Base-by-base conservation (phyloP, 2,329 filamentous ascomycete species). In the Neospermospora avenae region DNA sequence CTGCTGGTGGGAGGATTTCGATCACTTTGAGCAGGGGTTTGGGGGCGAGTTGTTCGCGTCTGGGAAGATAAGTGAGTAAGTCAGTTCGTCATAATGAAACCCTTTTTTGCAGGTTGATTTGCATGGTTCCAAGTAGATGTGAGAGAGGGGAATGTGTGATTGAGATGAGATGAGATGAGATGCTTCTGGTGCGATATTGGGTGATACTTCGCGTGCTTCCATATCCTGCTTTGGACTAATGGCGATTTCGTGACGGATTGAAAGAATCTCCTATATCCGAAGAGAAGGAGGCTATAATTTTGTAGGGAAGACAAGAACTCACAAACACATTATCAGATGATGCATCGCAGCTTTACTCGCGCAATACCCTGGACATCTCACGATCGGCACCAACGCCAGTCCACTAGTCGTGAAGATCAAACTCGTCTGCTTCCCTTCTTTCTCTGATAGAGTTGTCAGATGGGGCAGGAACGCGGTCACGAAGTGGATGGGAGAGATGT, bases 331-430 rank as follows among this genome's bases (percentile, higher is more conserved):
- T 14, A 75, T 69, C 57, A 78, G 78, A 2, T 71, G 68, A 55
- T 78, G 74, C 42, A 80, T 65, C 0, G 78, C 78, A 0, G 77
- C 75, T 66, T 80, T 81, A 6, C 76, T 75, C 2, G 77, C 76
- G 3, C 73, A 77, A 68, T 80, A 81, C 14, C 62, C 65, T 6
- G 49, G 52, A 41, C 60, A 67, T 5, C 67, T 51, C 1, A 57
- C 13, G 4, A 63, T 63, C 3, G 66, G 66, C 2, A 67, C 48
- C 0, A 69, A 59, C 3, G 66, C 65, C 3, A 68, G 58, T 2
- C 51, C 62, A 10, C 59, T 64, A 3, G 66, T 68, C 7, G 63
- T 66, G 44, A 66, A 67, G 14, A 69, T 63, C n/a, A 68, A 46
- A 1, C 54, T 57, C 1, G 66, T 58, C 1, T 62, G 58, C 0